phyloP scores from a whole-genome alignment of 768 basidiomycete species.

The Termitomyces heimii region DNA sequence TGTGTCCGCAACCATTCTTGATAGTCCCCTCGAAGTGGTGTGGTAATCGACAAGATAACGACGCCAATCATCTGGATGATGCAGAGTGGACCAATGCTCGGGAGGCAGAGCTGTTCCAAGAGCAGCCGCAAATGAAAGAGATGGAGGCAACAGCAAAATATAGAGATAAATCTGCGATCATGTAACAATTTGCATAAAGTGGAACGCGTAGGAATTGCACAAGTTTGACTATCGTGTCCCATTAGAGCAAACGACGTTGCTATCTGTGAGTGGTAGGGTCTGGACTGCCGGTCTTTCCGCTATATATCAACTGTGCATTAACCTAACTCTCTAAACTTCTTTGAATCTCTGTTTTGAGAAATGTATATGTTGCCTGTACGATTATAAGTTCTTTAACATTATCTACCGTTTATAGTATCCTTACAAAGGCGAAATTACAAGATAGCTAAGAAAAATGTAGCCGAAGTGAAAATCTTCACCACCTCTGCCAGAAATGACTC shows the following conservation, averaged over 20 bases:
- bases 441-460: background rate
- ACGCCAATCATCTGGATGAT: background rate
- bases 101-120: constrained; percentile 10
- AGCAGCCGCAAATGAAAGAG: constrained; percentile 5
- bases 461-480: background rate
- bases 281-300: too few species aligned
- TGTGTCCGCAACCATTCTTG: background rate
- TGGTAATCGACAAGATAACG: background rate
- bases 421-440: background rate
- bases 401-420: background rate
- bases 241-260: too few species aligned
- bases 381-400: background rate
- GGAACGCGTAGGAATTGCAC: too few species aligned
- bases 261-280: too few species aligned
- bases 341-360: background rate
- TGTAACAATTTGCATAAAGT: too few species aligned
- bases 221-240: too few species aligned
- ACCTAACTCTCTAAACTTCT: background rate
- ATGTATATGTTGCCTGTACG: background rate
- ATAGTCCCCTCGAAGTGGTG: constrained; percentile 14
- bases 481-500: background rate
- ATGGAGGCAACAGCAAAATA: constrained; percentile 7
- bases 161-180: constrained; percentile 11
- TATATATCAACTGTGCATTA: constrained; percentile 5
- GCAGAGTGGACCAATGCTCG: background rate